These are phyloP conservation scores for Lenwebbia sp. DNA, from an alignment of 345 rosid genomes.

Conservation along the genomic window DNA sequence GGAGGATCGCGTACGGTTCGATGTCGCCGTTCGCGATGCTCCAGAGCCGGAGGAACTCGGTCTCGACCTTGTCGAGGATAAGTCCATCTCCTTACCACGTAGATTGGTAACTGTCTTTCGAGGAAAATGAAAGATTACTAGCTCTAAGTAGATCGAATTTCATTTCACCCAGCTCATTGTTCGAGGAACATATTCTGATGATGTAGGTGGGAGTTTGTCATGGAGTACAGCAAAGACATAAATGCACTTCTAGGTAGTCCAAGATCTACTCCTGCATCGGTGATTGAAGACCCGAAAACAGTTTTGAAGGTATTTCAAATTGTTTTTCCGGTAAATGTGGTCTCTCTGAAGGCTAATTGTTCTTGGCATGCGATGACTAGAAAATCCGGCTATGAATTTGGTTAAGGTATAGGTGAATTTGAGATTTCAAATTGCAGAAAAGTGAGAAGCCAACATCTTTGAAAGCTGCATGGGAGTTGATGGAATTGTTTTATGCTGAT, in stretches of 20 bases:
- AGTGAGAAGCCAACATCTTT: slow-evolving; percentile 47
- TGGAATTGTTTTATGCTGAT: slow-evolving; percentile 83
- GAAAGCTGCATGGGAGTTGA: slow-evolving; percentile 96
- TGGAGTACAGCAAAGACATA: slow-evolving; percentile 88
- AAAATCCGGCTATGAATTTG: background rate
- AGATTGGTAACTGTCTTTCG: slow-evolving; percentile 39
- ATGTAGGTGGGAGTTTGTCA: slow-evolving; percentile 74
- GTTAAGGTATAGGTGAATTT: background rate
- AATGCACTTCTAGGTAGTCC: slow-evolving; percentile 46
- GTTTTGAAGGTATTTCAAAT: slow-evolving; percentile 38
- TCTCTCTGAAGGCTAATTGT: background rate
- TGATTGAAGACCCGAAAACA: slow-evolving; percentile 54
- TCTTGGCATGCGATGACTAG: background rate
- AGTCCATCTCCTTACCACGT: slow-evolving; percentile 44
- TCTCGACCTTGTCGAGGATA: slow-evolving; percentile 40
- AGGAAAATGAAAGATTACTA: background rate
- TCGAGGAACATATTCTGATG: background rate
- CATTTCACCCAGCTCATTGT: background rate
- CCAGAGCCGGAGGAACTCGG: slow-evolving; percentile 67
- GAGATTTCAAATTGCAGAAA: slow-evolving; percentile 21
- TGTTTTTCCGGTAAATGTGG: background rate
- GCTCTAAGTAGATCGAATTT: too few relatives aligned
- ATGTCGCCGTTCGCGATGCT: slow-evolving; percentile 85
- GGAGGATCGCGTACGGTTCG: slow-evolving; percentile 77
- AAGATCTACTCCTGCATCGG: slow-evolving; percentile 14